Percentiles rank a stretch among this genome's conserved stretches.
These are phyloP conservation scores for Cokeromyces recurvatus DNA, from an alignment of 371 early-diverging fungal genomes.

Conservation along the genomic window DNA sequence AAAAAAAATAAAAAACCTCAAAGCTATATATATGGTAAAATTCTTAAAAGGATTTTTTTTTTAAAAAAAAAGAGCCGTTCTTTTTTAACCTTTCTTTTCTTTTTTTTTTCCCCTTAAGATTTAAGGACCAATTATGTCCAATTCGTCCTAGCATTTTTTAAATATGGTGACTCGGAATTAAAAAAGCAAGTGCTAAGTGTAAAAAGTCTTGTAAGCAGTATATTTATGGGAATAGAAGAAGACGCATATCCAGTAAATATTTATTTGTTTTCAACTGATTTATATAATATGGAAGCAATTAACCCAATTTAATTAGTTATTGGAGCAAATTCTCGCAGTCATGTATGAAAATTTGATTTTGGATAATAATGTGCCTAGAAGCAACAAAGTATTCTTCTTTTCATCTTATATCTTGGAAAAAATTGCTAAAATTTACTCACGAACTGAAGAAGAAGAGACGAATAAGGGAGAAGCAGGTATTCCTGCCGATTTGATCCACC, in stretches of 20 bases:
- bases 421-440: slow-evolving; percentile 55
- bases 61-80: background rate
- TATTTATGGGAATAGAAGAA: slow-evolving; percentile 61
- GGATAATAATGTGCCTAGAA: slow-evolving; percentile 56
- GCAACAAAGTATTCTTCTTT: slow-evolving; percentile 60
- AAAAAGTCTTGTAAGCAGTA: slow-evolving; percentile 59
- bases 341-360: slow-evolving; percentile 59
- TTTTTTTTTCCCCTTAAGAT: slow-evolving; percentile 18
- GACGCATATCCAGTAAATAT: slow-evolving; percentile 61
- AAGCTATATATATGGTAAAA: slow-evolving; percentile 38
- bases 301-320: slow-evolving; percentile 38
- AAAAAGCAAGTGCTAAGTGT: slow-evolving; percentile 68
- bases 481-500: slow-evolving; percentile 61
- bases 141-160: slow-evolving; percentile 75
- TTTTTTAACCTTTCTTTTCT: background rate
- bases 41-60: background rate
- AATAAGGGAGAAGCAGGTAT: slow-evolving; percentile 33
- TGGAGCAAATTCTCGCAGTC: slow-evolving; percentile 57
- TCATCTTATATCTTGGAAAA: slow-evolving; percentile 63
- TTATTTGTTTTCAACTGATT: background rate
- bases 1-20: slow-evolving; percentile 37
- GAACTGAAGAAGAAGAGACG: slow-evolving; percentile 43
- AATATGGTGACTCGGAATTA: slow-evolving; percentile 59
- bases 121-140: slow-evolving; percentile 65
- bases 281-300: no score